Base-by-base conservation (phyloP, 176 grass and related monocot genomes). In the Panicum miliaceum region DNA sequence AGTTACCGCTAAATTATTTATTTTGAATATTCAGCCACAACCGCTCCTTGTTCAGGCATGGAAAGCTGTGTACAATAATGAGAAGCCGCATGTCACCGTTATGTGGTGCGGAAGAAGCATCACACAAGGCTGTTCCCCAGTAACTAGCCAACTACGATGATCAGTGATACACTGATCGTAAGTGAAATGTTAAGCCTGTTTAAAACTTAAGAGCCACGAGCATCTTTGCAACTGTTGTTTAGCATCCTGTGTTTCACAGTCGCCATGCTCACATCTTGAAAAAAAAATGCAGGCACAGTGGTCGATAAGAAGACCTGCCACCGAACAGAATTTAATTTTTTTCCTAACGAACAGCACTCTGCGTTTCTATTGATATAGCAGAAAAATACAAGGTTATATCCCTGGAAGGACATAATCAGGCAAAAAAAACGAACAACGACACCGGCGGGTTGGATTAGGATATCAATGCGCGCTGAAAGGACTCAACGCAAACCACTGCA, bases 291-390 rank as follows among this genome's bases (percentile, higher is more conserved):
- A 94, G 92, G 94, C 26, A 97, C 92, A 20, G 90, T 97, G 6
- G 81, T 97, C 75, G 92, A 97, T 86, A 61, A 41, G n/a, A 71
- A 85, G 76, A 97, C 94, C 11, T 97, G 90, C 25, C 92, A 97
- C 41, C 92, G 90, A 23, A 88, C 78, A 16, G 86, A 91, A 60
- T 92, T 92, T 29, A 92, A 91, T 80, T 97, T 97, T 73, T 97
- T 89, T 86, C 43, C n/a, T n/a, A n/a, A n/a, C n/a, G n/a, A n/a
- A n/a, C n/a, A n/a, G n/a, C n/a, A n/a, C n/a, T n/a, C n/a, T n/a
- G n/a, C n/a, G n/a, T n/a, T n/a, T n/a, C n/a, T n/a, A n/a, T n/a
- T n/a, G n/a, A n/a, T n/a, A n/a, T n/a, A n/a, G n/a, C n/a, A n/a
- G n/a, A n/a, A n/a, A n/a, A n/a, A n/a, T n/a, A n/a, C n/a, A n/a